Base-by-base conservation (phyloP, 768 basidiomycete genomes). In the Rubroboletus pulcherrimus region DNA sequence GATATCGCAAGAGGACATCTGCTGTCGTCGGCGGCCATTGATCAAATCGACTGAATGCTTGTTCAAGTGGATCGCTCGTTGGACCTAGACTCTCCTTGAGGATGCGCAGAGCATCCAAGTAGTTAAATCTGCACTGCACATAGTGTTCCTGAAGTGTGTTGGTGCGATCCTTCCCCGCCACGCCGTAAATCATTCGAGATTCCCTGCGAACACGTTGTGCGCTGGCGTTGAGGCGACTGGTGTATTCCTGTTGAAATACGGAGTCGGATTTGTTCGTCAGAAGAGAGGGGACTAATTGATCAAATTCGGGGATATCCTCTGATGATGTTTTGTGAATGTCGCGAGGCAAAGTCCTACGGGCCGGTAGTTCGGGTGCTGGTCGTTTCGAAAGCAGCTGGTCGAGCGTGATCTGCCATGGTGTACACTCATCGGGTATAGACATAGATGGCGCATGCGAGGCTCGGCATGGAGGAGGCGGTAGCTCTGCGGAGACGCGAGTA, bases 11-110 rank as follows among this genome's bases (percentile, higher is more conserved):
- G 3, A 42, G 21, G 7, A 42, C 21, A 15, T 42, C 41, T 11
- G 41, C 41, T 2, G 63, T 52, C 35, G 49, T 52, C 5, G 65
- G 63, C 1, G 76, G 75, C 75, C 76, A 77, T 43, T 71, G 59
- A 11, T 57, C 61, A 14, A 55, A 49, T 15, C 12, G 41, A 1
- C 10, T 11, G 33, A 65, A 10, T 1, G 48, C 46, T 1, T 37
- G 29, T 48, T 68, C 66, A 12, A 4, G 7, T 4, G 31, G 21
- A 6, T 33, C 21, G 7, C 0, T 10, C 5, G 44, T n/a, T 14
- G 66, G 63, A 63, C 7, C 61, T 58, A 61, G 54, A n/a, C 5
- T 26, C 4, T 53, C 1, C 24, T 15, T 30, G 12, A 66, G 30
- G 14, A n/a, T 5, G 0, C 21, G 12, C 19, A 66, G 12, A 15